phyloP scores from a whole-genome alignment of 1,284 basidiomycete species.

The Sporisorium iseilematis-ciliati region DNA sequence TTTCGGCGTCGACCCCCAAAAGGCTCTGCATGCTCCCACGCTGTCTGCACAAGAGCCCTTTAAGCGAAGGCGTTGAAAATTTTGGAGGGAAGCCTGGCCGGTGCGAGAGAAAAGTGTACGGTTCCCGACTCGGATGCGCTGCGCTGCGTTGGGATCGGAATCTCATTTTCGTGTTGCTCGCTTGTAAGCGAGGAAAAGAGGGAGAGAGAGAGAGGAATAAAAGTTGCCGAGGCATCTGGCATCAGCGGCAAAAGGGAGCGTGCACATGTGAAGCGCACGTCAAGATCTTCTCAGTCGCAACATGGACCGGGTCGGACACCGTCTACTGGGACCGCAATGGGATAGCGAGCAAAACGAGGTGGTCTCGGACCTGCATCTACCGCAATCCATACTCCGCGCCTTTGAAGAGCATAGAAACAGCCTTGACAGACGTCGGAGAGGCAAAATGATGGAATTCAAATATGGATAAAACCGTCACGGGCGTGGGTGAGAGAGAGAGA shows the following conservation, averaged over 20 bases:
- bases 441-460: background rate
- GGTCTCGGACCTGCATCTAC: constrained; percentile 12
- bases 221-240: constrained; percentile 1
- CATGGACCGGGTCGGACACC: background rate
- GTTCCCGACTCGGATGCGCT: constrained; percentile 12
- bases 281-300: background rate
- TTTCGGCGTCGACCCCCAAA: too few species aligned
- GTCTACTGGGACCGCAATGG: background rate
- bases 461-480: background rate
- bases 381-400: constrained; percentile 4
- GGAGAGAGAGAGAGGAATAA: background rate
- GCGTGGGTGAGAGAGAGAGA: background rate
- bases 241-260: background rate
- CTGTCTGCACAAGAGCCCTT: too few species aligned
- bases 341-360: background rate
- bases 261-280: constrained; percentile 7
- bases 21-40: too few species aligned
- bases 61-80: background rate
- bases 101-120: background rate
- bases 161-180: background rate
- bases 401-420: background rate
- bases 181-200: background rate
- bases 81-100: background rate
- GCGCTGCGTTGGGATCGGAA: constrained; percentile 1
- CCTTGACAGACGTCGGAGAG: background rate